Conservation (phyloP, 306 rosid genomes). For the Purshia tridentata region DNA sequence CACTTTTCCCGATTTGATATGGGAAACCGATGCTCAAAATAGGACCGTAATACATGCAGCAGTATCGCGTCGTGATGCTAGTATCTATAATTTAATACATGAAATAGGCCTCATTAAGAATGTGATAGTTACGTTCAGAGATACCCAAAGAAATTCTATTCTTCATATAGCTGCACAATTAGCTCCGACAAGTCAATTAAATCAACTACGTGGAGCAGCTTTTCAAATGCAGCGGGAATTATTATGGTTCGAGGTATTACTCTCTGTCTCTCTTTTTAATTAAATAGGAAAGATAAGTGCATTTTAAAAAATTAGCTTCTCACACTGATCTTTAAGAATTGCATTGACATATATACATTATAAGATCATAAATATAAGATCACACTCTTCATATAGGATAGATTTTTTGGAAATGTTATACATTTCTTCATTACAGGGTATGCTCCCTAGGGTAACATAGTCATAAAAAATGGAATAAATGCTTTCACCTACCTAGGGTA, state of each 20-base stretch:
- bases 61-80: not conserved
- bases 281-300: too few species aligned
- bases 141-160: not conserved
- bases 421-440: too few species aligned
- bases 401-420: too few species aligned
- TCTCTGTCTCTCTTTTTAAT: not conserved
- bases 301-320: too few species aligned
- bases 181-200: conserved; percentile 2
- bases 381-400: too few species aligned
- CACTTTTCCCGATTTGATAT: conserved; percentile 8
- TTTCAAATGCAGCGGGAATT: conserved; percentile 25
- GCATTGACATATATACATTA: too few species aligned
- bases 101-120: conserved; percentile 9
- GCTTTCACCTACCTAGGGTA: too few species aligned
- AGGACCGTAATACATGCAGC: conserved; percentile 19
- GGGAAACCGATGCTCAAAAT: conserved; percentile 4
- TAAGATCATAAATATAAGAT: too few species aligned
- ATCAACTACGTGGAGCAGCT: conserved; percentile 4
- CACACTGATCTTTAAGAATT: too few species aligned
- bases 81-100: not conserved
- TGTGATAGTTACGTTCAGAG: not conserved
- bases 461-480: too few species aligned
- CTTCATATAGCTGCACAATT: conserved; percentile 13
- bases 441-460: too few species aligned
- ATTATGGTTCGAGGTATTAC: conserved; percentile 21